Base-by-base conservation (phyloP, 768 basidiomycete genomes). In the Cystobasidium tubakii region DNA sequence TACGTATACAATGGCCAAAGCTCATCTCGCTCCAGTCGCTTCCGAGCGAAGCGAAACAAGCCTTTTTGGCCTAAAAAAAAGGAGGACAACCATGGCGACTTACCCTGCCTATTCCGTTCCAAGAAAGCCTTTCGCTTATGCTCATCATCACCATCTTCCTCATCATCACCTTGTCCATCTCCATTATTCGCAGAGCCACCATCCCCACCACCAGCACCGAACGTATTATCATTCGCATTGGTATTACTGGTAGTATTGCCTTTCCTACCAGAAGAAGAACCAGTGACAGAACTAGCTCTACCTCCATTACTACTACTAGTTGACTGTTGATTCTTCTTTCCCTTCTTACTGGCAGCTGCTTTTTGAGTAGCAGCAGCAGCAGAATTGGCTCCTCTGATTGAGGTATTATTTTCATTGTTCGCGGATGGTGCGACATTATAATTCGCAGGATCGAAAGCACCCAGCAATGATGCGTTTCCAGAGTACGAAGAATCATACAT, bases 41-140 rank as follows among this genome's bases (percentile, higher is more conserved):
- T 6, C 7, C 7, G 39, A 6, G 39, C 39, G 7, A 6, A 39
- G 39, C 39, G 39, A 39, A 39, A 39, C 15, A 39, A 39, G 6
- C 39, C 15, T 39, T 39, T 39, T 39, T 39, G 39, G 39, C 6
- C 6, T 6, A 39, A 6, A 39, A 39, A 39, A 39, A 39, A 39
- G 39, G 39, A 39, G 39, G 39, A 39, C 15, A 39, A 39, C 7
- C 7, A 39, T 39, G 39, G 15, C 6, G 15, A 39, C 66, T 33
- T 36, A 71, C 69, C 69, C 29, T 71, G 69, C 39, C 69, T 55
- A 44, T 71, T 71, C 17, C 69, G 6, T 27, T 71, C 69, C 33
- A 71, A 60, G 69, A 71, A 71, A 3, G 69, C 69, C 25, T 71
- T 71, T 36, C 69, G 15, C 39, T 71, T 71, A 13, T 29, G 25